These are phyloP conservation scores for Lactarius sp. DNA, from an alignment of 768 basidiomycete genomes.

Conservation along the genomic window DNA sequence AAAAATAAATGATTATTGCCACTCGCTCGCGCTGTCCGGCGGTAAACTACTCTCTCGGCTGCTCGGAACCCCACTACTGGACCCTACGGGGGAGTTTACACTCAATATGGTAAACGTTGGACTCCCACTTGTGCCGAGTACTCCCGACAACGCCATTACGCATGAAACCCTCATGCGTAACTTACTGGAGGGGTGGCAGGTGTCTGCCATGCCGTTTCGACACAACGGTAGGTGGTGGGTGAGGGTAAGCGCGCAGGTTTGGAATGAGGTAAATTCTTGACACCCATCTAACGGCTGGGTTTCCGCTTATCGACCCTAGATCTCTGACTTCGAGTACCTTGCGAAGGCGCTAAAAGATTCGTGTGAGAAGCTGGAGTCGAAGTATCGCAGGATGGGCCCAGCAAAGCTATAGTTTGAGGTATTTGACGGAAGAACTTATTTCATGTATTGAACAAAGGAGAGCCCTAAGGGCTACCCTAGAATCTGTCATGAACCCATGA, in stretches of 20 bases:
- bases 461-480: too few relatives aligned
- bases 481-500: background rate
- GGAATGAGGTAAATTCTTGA: constrained; percentile 32
- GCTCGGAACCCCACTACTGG: constrained; percentile 59
- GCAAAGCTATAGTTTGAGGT: constrained; percentile 1
- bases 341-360: constrained; percentile 27
- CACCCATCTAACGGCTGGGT: background rate
- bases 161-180: constrained; percentile 24
- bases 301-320: constrained; percentile 14
- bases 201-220: constrained; percentile 29
- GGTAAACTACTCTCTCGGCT: constrained; percentile 54
- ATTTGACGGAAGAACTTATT: background rate
- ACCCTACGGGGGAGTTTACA: constrained; percentile 52
- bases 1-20: constrained; percentile 66
- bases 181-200: constrained; percentile 32
- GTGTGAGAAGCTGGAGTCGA: constrained; percentile 26
- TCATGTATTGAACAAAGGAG: background rate
- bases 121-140: constrained; percentile 35
- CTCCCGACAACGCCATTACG: constrained; percentile 25
- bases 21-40: constrained; percentile 60
- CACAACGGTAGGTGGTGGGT: constrained; percentile 36
- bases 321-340: constrained; percentile 32
- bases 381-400: background rate
- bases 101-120: constrained; percentile 62
- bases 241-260: constrained; percentile 36